Evolutionary conservation across 345 rosid genomes (phyloP).

Genomic region (Populus pruinosa): DNA sequence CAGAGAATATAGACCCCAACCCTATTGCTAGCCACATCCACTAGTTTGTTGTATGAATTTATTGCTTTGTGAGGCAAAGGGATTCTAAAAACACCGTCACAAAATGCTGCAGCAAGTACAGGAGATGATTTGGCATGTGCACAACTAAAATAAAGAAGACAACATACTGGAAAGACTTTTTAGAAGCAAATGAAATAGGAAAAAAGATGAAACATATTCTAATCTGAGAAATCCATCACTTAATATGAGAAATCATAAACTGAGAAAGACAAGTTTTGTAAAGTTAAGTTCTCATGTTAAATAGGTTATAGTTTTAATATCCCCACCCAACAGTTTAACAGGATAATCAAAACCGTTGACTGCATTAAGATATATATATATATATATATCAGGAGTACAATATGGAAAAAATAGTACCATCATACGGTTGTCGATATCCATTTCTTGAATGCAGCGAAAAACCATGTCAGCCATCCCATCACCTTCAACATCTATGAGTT

Average conservation of each 20-base stretch:
- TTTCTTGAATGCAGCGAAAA: conserved; percentile 98
- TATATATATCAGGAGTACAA: background rate
- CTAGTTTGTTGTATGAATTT: background rate
- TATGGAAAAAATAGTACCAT: conserved; percentile 43
- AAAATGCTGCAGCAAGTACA: background rate
- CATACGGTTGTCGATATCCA: conserved; percentile 99
- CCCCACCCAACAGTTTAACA: too few relatives aligned
- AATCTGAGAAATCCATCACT: background rate
- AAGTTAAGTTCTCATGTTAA: background rate
- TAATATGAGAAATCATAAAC: too few relatives aligned
- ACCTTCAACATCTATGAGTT: conserved; percentile 95
- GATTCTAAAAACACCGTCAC: background rate
- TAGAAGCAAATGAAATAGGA: background rate
- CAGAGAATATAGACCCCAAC: background rate
- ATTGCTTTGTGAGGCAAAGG: background rate
- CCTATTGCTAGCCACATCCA: background rate
- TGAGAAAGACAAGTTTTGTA: too few relatives aligned
- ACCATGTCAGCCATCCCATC: conserved; percentile 99
- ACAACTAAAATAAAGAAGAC: background rate
- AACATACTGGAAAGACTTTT: background rate
- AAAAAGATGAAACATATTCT: background rate
- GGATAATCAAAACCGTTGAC: background rate
- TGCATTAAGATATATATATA: background rate
- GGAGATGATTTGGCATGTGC: background rate
- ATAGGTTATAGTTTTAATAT: too few relatives aligned